Percentiles rank a stretch among this genome's conserved stretches.
Evolutionary conservation across 2,329 filamentous ascomycete species (phyloP).

Genomic region (Sporothrix globosa): DNA sequence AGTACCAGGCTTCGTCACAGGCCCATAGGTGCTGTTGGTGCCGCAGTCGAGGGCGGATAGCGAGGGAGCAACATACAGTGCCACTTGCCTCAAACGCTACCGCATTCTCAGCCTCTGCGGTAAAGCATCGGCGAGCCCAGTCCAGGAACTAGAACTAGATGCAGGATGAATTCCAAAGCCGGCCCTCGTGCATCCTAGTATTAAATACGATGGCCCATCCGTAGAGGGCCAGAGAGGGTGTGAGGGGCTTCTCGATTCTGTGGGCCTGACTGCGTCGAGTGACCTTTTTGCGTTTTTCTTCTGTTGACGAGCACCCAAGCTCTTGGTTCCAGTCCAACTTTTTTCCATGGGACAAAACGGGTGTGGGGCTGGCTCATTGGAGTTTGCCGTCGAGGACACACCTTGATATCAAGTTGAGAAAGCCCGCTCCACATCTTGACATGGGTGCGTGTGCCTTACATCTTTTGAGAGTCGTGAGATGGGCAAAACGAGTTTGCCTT

Average conservation of each 20-base stretch:
- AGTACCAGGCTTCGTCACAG: background rate
- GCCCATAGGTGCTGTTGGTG: background rate
- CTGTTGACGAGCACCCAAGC: background rate
- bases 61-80: too few relatives aligned
- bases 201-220: too few relatives aligned
- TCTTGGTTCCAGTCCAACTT: constrained; percentile 9
- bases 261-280: constrained; percentile 1
- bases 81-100: too few relatives aligned
- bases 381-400: background rate
- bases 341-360: background rate
- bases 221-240: background rate
- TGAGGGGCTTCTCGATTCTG: background rate
- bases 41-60: too few relatives aligned
- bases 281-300: background rate
- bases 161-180: constrained; percentile 7
- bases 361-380: background rate
- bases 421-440: too few relatives aligned
- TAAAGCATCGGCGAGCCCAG: constrained; percentile 7
- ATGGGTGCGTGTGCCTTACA: background rate
- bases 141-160: background rate
- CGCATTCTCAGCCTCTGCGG: too few relatives aligned
- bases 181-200: background rate
- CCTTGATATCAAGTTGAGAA: background rate
- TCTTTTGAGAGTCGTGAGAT: background rate
- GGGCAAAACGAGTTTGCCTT: background rate